Percentiles rank a stretch among this genome's conserved stretches.
Conservation (phyloP, 495 filamentous ascomycete genomes). For the Geoglossum glabrum region DNA sequence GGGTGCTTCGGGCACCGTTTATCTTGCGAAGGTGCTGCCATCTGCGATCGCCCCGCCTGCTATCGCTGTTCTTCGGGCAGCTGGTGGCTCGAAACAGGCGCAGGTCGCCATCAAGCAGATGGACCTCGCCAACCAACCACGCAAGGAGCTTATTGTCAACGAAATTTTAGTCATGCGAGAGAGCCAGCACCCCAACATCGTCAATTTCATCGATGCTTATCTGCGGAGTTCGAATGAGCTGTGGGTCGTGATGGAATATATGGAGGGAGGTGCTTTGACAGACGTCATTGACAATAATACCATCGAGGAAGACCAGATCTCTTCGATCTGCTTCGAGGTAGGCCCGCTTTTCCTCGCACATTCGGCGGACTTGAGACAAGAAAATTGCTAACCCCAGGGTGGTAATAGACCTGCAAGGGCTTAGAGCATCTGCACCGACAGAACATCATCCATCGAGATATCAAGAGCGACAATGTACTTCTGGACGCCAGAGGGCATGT, state of each 20-base stretch:
- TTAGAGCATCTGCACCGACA: conserved; percentile 84
- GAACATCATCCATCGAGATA: conserved; percentile 96
- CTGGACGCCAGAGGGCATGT: conserved; percentile 85
- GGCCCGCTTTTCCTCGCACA: conserved; percentile 13
- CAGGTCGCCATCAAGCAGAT: conserved; percentile 99
- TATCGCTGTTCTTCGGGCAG: conserved; percentile 16
- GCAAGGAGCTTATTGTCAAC: conserved; percentile 97
- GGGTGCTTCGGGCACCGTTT: conserved; percentile 91
- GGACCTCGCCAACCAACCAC: conserved; percentile 90
- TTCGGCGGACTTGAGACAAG: conserved; percentile 17
- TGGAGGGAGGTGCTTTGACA: conserved; percentile 94
- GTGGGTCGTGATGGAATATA: conserved; percentile 99
- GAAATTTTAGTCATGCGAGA: conserved; percentile 99
- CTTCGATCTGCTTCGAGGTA: conserved; percentile 93
- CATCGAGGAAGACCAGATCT: conserved; percentile 90
- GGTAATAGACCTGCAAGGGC: conserved; percentile 74
- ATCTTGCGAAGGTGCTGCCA: conserved; percentile 84
- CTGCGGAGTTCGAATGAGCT: conserved; percentile 77
- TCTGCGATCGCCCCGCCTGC: conserved; percentile 44
- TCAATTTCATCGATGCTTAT: conserved; percentile 96
- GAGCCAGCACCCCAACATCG: conserved; percentile 91
- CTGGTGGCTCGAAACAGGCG: conserved; percentile 14
- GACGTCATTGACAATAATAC: conserved; percentile 97
- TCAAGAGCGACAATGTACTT: conserved; percentile 96
- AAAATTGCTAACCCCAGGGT: neutral